Conservation (phyloP, 164 flowering plant species). For the Magnolia kwangsiensis region DNA sequence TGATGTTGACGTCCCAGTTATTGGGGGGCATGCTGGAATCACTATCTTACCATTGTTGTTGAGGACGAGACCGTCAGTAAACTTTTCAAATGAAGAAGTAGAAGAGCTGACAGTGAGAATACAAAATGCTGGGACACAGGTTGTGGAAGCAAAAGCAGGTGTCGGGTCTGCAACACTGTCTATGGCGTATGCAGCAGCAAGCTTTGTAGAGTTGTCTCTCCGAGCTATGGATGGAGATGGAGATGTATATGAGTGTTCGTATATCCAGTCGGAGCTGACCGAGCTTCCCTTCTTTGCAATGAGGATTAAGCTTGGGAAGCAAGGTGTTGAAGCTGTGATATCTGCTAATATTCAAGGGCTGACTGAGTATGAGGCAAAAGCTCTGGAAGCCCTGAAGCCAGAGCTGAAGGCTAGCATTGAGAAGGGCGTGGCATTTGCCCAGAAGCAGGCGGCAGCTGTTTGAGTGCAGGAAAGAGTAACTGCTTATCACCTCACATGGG, state of each 20-base stretch:
- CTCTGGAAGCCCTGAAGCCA: slow-evolving; percentile 17
- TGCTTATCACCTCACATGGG: background rate
- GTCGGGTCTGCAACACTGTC: too few relatives aligned
- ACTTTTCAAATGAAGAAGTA: too few relatives aligned
- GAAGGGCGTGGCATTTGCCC: slow-evolving; percentile 15
- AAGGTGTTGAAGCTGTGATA: slow-evolving; percentile 17
- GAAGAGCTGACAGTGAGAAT: too few relatives aligned
- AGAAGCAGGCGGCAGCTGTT: slow-evolving; percentile 11
- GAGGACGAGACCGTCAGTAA: too few relatives aligned
- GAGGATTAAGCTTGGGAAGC: slow-evolving; percentile 14
- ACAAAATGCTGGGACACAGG: too few relatives aligned
- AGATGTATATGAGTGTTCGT: slow-evolving; percentile 15
- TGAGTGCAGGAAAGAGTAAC: background rate
- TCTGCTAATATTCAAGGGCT: slow-evolving; percentile 16
- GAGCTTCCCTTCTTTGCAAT: slow-evolving; percentile 18
- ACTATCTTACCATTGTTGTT: too few relatives aligned
- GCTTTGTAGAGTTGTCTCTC: slow-evolving; percentile 16
- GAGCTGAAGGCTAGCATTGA: slow-evolving; percentile 22
- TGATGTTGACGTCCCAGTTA: too few relatives aligned
- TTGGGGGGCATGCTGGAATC: too few relatives aligned
- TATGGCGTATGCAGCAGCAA: slow-evolving; percentile 21
- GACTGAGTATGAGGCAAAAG: slow-evolving; percentile 16
- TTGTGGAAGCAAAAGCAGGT: too few relatives aligned
- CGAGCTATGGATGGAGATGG: slow-evolving; percentile 16
- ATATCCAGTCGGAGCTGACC: slow-evolving; percentile 10